phyloP scores from a whole-genome alignment of 2,329 filamentous ascomycete genomes.

The Xylariaceae sp. region DNA sequence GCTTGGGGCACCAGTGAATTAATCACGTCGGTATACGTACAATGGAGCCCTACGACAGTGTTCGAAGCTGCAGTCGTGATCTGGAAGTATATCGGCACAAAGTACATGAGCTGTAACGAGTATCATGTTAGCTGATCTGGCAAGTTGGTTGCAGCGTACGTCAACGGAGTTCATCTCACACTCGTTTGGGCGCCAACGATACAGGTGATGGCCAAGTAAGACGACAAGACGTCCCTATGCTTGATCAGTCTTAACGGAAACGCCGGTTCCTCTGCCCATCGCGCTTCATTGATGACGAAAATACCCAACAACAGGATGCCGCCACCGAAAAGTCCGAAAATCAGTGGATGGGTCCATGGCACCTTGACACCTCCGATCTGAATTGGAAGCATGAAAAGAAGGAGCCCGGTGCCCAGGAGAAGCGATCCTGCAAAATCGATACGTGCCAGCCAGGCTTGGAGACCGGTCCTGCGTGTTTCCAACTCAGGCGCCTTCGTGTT shows the following conservation, averaged over 20 bases:
- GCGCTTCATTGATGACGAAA: conserved; percentile 37
- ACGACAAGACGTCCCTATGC: conserved; percentile 47
- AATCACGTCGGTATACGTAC: neutral
- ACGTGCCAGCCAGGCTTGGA: conserved; percentile 40
- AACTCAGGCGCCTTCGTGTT: conserved; percentile 17
- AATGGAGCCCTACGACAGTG: conserved; percentile 53
- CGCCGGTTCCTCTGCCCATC: conserved; percentile 49
- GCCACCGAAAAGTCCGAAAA: conserved; percentile 30
- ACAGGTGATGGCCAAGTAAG: conserved; percentile 47
- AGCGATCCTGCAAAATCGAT: conserved; percentile 56
- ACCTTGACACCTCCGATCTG: conserved; percentile 38
- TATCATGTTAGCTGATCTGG: conserved; percentile 6
- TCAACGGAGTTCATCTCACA: conserved; percentile 32
- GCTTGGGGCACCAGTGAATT: neutral
- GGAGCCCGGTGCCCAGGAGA: conserved; percentile 36
- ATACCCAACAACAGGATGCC: conserved; percentile 29
- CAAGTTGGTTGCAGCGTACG: conserved; percentile 2
- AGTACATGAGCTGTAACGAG: conserved; percentile 50
- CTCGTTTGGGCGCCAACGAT: conserved; percentile 55
- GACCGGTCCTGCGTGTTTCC: conserved; percentile 11
- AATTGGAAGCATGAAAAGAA: conserved; percentile 37
- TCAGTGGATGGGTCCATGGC: conserved; percentile 35
- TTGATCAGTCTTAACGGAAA: conserved; percentile 52
- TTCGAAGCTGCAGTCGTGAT: conserved; percentile 53
- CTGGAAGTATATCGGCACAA: conserved; percentile 65